Evolutionary conservation across 352 stramenopile species (phyloP).

Genomic region (Globisporangium irregulare): DNA sequence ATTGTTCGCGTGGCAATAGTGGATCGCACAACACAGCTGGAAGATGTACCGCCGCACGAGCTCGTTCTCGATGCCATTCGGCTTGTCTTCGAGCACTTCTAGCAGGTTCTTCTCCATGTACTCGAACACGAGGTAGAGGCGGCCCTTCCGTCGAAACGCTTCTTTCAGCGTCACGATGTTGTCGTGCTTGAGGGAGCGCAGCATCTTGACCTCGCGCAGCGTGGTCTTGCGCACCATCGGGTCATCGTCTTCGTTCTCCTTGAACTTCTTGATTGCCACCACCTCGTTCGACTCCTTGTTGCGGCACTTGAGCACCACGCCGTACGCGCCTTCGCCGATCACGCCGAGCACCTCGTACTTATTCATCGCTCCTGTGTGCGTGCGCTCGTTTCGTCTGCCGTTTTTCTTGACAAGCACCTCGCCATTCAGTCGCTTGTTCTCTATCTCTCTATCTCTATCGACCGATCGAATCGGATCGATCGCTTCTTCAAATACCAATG

Average conservation of each 20-base stretch:
- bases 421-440: conserved; percentile 9
- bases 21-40: conserved; percentile 95
- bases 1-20: conserved; percentile 95
- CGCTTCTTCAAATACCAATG: conserved; percentile 4
- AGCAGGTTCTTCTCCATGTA: conserved; percentile 97
- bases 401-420: neutral
- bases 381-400: neutral
- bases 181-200: conserved; percentile 96
- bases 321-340: conserved; percentile 93
- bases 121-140: conserved; percentile 98
- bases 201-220: conserved; percentile 97
- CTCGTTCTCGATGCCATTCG: conserved; percentile 82
- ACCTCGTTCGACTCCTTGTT: conserved; percentile 96
- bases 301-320: conserved; percentile 91
- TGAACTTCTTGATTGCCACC: conserved; percentile 99
- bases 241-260: conserved; percentile 90
- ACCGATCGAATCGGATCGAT: neutral
- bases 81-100: conserved; percentile 92
- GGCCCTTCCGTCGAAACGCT: conserved; percentile 96
- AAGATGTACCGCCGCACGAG: conserved; percentile 98
- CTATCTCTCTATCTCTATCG: neutral
- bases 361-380: conserved; percentile 74
- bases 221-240: conserved; percentile 93
- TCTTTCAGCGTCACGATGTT: conserved; percentile 98
- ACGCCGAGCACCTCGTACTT: conserved; percentile 94